Conservation (phyloP, 805 yeast genomes). For the Ogataea methanolica region DNA sequence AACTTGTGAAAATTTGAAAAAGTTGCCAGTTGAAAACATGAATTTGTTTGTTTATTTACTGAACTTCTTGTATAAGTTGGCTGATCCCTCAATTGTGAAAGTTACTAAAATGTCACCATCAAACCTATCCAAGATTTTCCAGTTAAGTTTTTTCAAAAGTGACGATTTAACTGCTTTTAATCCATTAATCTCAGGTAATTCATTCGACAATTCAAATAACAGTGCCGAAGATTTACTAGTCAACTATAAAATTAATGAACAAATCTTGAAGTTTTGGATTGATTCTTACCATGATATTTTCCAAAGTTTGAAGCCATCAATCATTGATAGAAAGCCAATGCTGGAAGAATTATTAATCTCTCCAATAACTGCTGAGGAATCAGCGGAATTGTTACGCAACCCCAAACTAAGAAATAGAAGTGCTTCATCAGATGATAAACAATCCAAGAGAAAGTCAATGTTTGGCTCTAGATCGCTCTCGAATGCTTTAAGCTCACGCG, state of each 20-base stretch:
- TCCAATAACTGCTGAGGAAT: slow-evolving; percentile 8
- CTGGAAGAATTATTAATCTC: slow-evolving; percentile 11
- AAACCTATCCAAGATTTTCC: slow-evolving; percentile 35
- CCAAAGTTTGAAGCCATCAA: slow-evolving; percentile 6
- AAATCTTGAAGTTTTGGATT: slow-evolving; percentile 25
- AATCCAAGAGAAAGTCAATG: slow-evolving; percentile 21
- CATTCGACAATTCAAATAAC: slow-evolving; percentile 6
- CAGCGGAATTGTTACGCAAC: slow-evolving; percentile 3
- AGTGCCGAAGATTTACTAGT: slow-evolving; percentile 26
- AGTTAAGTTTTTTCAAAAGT: slow-evolving; percentile 32
- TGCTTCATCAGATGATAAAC: slow-evolving; percentile 14
- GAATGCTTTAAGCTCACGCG: slow-evolving; percentile 17
- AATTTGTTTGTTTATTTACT: slow-evolving; percentile 29
- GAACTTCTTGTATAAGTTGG: slow-evolving; percentile 22
- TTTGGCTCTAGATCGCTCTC: slow-evolving; percentile 27
- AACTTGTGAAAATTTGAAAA: slow-evolving; percentile 6
- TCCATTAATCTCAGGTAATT: slow-evolving; percentile 10
- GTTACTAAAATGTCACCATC: slow-evolving; percentile 34
- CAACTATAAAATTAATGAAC: slow-evolving; percentile 26
- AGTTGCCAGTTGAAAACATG: slow-evolving; percentile 27
- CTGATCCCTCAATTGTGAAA: slow-evolving; percentile 18
- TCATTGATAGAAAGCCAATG: slow-evolving; percentile 3
- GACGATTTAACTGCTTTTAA: slow-evolving; percentile 23
- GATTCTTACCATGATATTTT: slow-evolving; percentile 13
- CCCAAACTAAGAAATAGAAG: slow-evolving; percentile 12